Percentiles rank a stretch among this genome's conserved stretches.
Evolutionary conservation across 1,139 yeast genomes (phyloP).

Genomic region (Schwanniomyces etchellsii): DNA sequence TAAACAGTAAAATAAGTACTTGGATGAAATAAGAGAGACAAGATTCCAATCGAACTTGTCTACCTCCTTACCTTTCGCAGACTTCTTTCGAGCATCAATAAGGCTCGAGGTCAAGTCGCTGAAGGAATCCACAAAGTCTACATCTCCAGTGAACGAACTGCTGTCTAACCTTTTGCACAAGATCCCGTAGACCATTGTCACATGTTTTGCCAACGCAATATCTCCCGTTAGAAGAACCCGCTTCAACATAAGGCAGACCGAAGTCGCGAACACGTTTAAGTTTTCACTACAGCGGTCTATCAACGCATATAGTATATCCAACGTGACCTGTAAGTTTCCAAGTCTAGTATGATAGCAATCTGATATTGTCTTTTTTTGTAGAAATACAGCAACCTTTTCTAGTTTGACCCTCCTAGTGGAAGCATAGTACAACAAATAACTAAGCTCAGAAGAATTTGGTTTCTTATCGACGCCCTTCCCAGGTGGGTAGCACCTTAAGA

Average conservation of each 20-base stretch:
- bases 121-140: conserved; percentile 50
- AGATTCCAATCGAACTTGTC: conserved; percentile 45
- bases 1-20: conserved; percentile 38
- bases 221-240: conserved; percentile 47
- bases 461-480: conserved; percentile 81
- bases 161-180: conserved; percentile 65
- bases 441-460: conserved; percentile 87
- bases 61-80: conserved; percentile 20
- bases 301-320: conserved; percentile 63
- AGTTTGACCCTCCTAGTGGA: conserved; percentile 83
- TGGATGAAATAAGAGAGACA: conserved; percentile 40
- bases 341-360: conserved; percentile 60
- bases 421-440: conserved; percentile 87
- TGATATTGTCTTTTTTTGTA: conserved; percentile 55
- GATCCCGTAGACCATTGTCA: conserved; percentile 45
- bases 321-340: conserved; percentile 81
- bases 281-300: conserved; percentile 77
- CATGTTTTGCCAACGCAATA: conserved; percentile 48
- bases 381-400: conserved; percentile 73
- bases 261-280: conserved; percentile 72
- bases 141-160: conserved; percentile 69
- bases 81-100: conserved; percentile 18
- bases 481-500: conserved; percentile 88
- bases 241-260: conserved; percentile 46
- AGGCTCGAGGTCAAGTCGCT: conserved; percentile 33